Base-by-base conservation (phyloP, 2,329 filamentous ascomycete species). In the Beauveria caledonica region DNA sequence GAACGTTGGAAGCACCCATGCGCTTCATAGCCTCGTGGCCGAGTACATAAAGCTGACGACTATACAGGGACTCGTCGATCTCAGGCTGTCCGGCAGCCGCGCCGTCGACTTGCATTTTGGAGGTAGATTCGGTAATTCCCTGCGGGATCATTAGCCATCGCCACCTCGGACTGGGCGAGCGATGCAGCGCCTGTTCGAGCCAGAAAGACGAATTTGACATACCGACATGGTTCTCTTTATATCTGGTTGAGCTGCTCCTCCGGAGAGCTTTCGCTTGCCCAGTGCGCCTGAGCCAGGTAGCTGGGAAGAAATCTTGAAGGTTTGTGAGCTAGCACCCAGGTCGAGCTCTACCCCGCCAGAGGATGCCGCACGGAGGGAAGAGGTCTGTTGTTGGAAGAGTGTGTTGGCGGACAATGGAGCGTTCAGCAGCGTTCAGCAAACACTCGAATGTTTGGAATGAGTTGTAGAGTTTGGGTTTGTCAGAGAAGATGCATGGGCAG, bases 1-100 rank as follows among this genome's bases (percentile, higher is more conserved):
- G 88, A 62, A 99, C 85, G 71, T 97, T 95, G 60, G 94, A 97
- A 63, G 92, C 90, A 70, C 92, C 86, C 94, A 99, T 99, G 70
- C 94, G 92, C 82, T 96, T 97, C 94, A 99, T 99, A 66, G 94
- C 94, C 75, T 87, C 85, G 69, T 88, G 85, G 64, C 85, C 85
- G 56, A 87, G 74, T 63, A 88, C 86, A 70, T 88, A 88, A 67
- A 89, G 86, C 76, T 89, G 86, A 71, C 86, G 82, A 72, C 86
- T 88, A 78, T 89, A 89, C 67, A 89, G 84, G 60, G 85, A 86
- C 72, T 89, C 86, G 68, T 89, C 86, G 77, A 89, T 89, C 64
- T 87, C 85, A 70, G 71, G 77, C 62, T 74, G 74, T 65, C 79
- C 81, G 44, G 79, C 72, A 60, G 79, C 78, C 40, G 83, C 81